Percentiles rank a stretch among this genome's conserved stretches.
Conservation (phyloP, 1,284 basidiomycete species). For the Trametes hirsuta region DNA sequence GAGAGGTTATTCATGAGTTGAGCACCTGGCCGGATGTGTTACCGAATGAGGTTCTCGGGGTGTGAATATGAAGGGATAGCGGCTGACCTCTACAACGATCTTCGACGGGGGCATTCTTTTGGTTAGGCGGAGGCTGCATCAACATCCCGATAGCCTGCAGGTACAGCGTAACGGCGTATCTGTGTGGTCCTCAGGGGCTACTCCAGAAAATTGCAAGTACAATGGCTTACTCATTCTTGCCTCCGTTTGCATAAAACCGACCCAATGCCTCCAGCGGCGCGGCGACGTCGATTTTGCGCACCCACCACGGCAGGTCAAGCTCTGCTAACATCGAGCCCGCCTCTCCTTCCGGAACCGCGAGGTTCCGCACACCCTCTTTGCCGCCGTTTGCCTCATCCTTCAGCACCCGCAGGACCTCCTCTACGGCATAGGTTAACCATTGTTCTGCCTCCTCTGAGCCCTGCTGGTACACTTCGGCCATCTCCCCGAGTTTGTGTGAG, state of each 20-base stretch:
- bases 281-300: slow-evolving; percentile 61
- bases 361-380: slow-evolving; percentile 16
- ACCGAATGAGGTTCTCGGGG: neutral
- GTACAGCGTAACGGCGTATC: slow-evolving; percentile 68
- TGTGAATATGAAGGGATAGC: too few relatives aligned
- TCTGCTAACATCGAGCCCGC: slow-evolving; percentile 45
- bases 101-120: slow-evolving; percentile 43
- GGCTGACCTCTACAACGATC: slow-evolving; percentile 64
- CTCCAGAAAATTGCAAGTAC: neutral
- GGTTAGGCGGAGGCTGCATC: slow-evolving; percentile 49
- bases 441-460: slow-evolving; percentile 55
- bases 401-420: slow-evolving; percentile 50
- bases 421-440: slow-evolving; percentile 66
- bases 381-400: slow-evolving; percentile 16
- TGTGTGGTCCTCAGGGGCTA: slow-evolving; percentile 29
- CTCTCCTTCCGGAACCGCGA: slow-evolving; percentile 23
- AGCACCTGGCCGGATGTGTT: slow-evolving; percentile 49
- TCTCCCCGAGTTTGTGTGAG: slow-evolving; percentile 69
- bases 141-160: slow-evolving; percentile 68
- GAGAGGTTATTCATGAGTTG: slow-evolving; percentile 72
- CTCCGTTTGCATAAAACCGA: slow-evolving; percentile 60
- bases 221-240: slow-evolving; percentile 58
- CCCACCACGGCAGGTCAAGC: slow-evolving; percentile 66
- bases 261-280: slow-evolving; percentile 72
- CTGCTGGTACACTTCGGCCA: slow-evolving; percentile 45